Conservation (phyloP, 2,329 filamentous ascomycete species). For the Xylariaceae sp. region DNA sequence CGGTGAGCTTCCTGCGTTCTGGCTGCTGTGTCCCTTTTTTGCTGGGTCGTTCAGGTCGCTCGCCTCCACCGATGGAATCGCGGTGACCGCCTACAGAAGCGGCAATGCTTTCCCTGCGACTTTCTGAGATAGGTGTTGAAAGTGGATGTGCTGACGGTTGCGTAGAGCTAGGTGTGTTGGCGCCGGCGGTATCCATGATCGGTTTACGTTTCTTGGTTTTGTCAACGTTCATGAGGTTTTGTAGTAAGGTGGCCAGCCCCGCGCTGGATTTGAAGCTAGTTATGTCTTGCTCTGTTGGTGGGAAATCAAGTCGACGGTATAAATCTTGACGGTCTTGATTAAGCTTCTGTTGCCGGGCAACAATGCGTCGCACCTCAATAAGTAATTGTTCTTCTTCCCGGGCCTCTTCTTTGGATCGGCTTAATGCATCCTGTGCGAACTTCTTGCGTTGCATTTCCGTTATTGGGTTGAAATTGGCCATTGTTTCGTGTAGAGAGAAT, state of each 20-base stretch:
- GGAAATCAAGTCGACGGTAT: conserved; percentile 85
- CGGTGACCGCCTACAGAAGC: conserved; percentile 49
- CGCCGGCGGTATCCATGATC: conserved; percentile 62
- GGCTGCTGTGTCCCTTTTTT: conserved; percentile 60
- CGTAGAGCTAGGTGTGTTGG: conserved; percentile 51
- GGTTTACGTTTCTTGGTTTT: conserved; percentile 88
- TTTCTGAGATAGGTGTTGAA: conserved; percentile 48
- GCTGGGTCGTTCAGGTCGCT: conserved; percentile 46
- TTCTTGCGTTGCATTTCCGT: conserved; percentile 83
- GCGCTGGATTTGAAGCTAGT: conserved; percentile 80
- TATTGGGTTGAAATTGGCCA: conserved; percentile 83
- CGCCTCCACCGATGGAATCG: conserved; percentile 52
- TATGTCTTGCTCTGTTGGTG: conserved; percentile 71
- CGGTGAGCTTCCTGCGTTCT: conserved; percentile 72
- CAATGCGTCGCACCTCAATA: conserved; percentile 88
- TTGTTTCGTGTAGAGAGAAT: conserved; percentile 80
- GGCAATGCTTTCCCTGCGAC: conserved; percentile 60
- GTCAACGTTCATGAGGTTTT: conserved; percentile 81
- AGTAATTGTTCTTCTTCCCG: conserved; percentile 90
- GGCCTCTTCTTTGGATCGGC: conserved; percentile 83
- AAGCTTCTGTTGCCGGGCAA: conserved; percentile 83
- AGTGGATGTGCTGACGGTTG: conserved; percentile 39
- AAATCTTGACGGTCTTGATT: conserved; percentile 88
- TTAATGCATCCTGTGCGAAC: conserved; percentile 79
- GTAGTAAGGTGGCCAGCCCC: conserved; percentile 79